These are phyloP conservation scores for Incumbomyces delicatus DNA, from an alignment of 2,329 filamentous ascomycete genomes.

Conservation along the genomic window DNA sequence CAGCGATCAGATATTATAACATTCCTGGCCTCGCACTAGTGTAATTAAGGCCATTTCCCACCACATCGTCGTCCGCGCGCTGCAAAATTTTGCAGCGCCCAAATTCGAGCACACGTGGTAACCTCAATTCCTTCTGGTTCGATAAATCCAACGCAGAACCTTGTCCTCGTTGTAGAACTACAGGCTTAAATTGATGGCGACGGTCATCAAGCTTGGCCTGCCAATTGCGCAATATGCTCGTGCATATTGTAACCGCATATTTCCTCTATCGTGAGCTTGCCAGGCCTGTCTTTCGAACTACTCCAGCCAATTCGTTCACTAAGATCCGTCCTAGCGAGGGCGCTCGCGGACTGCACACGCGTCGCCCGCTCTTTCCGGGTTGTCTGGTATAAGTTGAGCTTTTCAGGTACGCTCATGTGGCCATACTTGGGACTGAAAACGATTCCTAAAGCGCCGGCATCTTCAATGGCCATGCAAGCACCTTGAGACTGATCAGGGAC, in stretches of 20 bases:
- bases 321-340: conserved; percentile 9
- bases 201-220: too few relatives aligned
- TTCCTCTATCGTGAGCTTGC: conserved; percentile 27
- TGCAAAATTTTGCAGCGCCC: too few relatives aligned
- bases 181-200: background rate
- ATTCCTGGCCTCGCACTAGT: too few relatives aligned
- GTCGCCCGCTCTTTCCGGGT: conserved; percentile 25
- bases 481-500: conserved; percentile 27
- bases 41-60: too few relatives aligned
- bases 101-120: too few relatives aligned
- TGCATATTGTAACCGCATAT: conserved; percentile 26
- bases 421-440: conserved; percentile 23
- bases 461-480: conserved; percentile 33
- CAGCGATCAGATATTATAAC: too few relatives aligned
- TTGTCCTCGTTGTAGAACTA: too few relatives aligned
- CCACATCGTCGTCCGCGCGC: too few relatives aligned
- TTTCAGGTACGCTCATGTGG: conserved; percentile 17
- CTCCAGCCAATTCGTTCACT: conserved; percentile 21
- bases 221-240: conserved; percentile 4
- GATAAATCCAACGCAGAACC: too few relatives aligned
- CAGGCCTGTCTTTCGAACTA: conserved; percentile 20
- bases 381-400: conserved; percentile 22
- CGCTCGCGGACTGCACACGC: conserved; percentile 24
- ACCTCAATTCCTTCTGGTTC: too few relatives aligned
- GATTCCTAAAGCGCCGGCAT: conserved; percentile 30